These are phyloP conservation scores for Solidago caesia DNA, from an alignment of 129 eudicot species.

Conservation along the genomic window DNA sequence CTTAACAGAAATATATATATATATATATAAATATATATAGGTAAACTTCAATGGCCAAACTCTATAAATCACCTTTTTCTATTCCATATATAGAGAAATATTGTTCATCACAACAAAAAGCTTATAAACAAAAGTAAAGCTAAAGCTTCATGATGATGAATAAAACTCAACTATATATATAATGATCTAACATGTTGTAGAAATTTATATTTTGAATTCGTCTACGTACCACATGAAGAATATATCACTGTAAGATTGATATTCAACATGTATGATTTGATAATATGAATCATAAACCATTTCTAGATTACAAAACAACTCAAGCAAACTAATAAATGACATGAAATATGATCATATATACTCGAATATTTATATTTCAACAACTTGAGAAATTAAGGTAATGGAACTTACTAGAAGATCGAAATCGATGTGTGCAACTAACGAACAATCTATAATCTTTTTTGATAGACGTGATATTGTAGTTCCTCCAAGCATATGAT, in stretches of 20 bases:
- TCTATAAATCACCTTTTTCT: constrained; percentile 16
- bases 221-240: background rate
- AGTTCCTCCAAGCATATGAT: constrained; percentile 17
- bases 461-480: constrained; percentile 1
- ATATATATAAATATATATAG: background rate
- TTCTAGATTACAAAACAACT: background rate
- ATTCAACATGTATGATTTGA: background rate
- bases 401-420: constrained; percentile 22
- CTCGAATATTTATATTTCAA: no score
- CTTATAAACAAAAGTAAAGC: background rate
- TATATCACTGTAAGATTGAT: background rate
- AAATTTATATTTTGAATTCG: background rate
- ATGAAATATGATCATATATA: background rate
- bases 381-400: background rate
- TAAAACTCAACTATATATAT: background rate
- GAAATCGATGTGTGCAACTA: constrained; percentile 1
- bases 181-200: background rate
- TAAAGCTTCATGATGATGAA: constrained; percentile 11
- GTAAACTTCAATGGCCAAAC: constrained; percentile 2
- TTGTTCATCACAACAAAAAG: background rate
- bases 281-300: background rate
- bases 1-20: background rate
- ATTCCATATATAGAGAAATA: background rate
- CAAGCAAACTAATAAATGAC: background rate
- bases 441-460: background rate